phyloP scores from a whole-genome alignment of 2,329 filamentous ascomycete genomes.

The Colletotrichum gigasporum region DNA sequence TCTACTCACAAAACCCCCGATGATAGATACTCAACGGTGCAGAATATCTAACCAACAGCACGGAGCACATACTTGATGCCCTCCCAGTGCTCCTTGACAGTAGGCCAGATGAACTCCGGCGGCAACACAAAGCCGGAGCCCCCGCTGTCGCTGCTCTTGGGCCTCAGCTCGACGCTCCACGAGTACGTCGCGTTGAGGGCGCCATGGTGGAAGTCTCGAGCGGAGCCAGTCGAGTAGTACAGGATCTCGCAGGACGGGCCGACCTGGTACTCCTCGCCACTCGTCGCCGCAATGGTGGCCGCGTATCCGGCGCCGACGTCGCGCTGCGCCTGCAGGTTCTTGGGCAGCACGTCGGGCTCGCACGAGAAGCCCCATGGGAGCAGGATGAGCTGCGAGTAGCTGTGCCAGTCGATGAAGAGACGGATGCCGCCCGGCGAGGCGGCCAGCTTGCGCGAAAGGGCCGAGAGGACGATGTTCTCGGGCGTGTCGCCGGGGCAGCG shows the following conservation, averaged over 20 bases:
- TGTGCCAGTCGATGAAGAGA: slow-evolving; percentile 69
- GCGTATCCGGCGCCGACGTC: slow-evolving; percentile 48
- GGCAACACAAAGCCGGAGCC: slow-evolving; percentile 34
- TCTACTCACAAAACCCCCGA: too few species aligned
- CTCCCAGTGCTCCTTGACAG: slow-evolving; percentile 36
- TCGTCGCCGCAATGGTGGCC: slow-evolving; percentile 46
- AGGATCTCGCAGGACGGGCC: slow-evolving; percentile 35
- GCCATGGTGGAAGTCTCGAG: slow-evolving; percentile 34
- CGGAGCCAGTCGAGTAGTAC: slow-evolving; percentile 35
- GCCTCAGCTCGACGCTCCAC: slow-evolving; percentile 36
- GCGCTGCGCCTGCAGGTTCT: slow-evolving; percentile 36
- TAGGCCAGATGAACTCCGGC: slow-evolving; percentile 34
- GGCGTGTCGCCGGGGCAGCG: slow-evolving; percentile 51
- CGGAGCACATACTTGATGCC: slow-evolving; percentile 28
- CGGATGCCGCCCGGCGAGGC: slow-evolving; percentile 54
- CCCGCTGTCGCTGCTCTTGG: slow-evolving; percentile 7
- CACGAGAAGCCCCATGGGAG: slow-evolving; percentile 67
- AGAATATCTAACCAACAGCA: slow-evolving; percentile 3
- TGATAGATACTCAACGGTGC: too few species aligned
- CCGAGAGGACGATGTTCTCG: slow-evolving; percentile 57
- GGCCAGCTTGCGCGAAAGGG: slow-evolving; percentile 54
- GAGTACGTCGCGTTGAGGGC: slow-evolving; percentile 34
- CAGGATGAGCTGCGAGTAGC: slow-evolving; percentile 64
- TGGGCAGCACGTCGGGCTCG: slow-evolving; percentile 35
- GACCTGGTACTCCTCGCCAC: slow-evolving; percentile 32